Evolutionary conservation across 2,329 filamentous ascomycete species (phyloP), one percentile per base, ranked within the genome.

Genomic region (Claviceps sp.): DNA sequence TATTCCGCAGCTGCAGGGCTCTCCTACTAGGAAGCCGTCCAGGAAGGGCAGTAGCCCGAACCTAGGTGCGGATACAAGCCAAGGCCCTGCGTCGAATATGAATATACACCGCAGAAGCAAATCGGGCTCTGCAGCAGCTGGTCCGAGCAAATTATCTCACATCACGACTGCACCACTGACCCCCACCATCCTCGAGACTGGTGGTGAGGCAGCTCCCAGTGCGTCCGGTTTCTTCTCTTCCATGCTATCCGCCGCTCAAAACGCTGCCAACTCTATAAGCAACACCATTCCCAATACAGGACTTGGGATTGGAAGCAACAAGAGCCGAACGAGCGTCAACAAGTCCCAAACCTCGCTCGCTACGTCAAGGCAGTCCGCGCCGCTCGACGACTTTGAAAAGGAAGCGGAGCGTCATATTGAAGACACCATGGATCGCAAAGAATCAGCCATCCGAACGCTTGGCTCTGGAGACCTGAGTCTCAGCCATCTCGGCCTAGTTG

Each of bases 241-340:
- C 26, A 86, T 98, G 63, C 81, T 98, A 57, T 91, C 88, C 42
- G 91, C 85, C 45, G 93, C 93, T 17, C 91, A 97, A 67, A 96
- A 85, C 76, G 91, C 91, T 44, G 89, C 90, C 14, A 88, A 73
- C 57, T 82, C 80, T 17, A 66, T 90, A 4, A 88, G 78, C 58
- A 87, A 78, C 56, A 88, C 83, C 47, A 83, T 96, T 46, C 79
- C 80, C 47, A 90, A 82, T 63, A 78, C 76, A 4, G 73, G 74
- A 34, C 73, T 80, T 50, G 69, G 73, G 7, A 77, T 78, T n/a
- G 70, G 71, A n/a, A 64, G 59, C 37, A 69, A 67, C 52, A 68
- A 65, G 64, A 68, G 51, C 61, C 64, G 55, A 52, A 54, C 58
- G 9, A 57, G 58, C 36, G 53, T 58, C 16, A 57, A 52, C 17